Evolutionary conservation across 108 stramenopile genomes (phyloP).

Genomic region (Skeletonema costatum): DNA sequence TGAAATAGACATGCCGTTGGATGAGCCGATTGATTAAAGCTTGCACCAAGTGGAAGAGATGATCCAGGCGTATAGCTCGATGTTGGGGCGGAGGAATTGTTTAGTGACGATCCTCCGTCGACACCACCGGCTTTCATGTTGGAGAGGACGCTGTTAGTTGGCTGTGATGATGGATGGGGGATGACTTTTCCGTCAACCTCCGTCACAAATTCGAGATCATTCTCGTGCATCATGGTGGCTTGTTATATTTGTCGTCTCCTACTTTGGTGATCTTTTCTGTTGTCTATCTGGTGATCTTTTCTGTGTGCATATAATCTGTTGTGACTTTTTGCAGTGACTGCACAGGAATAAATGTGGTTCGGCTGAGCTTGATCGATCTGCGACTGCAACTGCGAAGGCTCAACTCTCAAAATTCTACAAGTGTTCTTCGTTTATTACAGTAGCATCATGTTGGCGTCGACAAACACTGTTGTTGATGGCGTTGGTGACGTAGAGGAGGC

Average conservation of each 20-base stretch:
- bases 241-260: too few species aligned
- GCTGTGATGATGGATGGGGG: conserved; percentile 10
- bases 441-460: not conserved
- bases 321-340: too few species aligned
- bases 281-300: too few species aligned
- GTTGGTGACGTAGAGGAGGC: not conserved
- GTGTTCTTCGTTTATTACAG: not conserved
- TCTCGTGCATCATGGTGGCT: conserved; percentile 16
- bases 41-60: conserved; percentile 7
- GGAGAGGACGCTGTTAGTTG: conserved; percentile 42
- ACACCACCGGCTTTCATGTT: conserved; percentile 23
- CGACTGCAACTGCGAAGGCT: too few species aligned
- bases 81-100: not conserved
- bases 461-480: not conserved
- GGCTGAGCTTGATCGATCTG: too few species aligned
- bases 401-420: too few species aligned
- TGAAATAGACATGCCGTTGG: conserved; percentile 92
- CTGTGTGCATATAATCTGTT: too few species aligned
- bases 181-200: conserved; percentile 39
- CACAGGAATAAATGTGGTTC: too few species aligned
- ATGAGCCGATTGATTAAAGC: conserved; percentile 66
- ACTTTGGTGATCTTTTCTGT: too few species aligned
- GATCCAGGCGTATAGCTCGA: conserved; percentile 11
- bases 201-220: conserved; percentile 46
- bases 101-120: conserved; percentile 5